Evolutionary conservation across 257 asterid genomes (phyloP).

Genomic region (Avicennia marina): DNA sequence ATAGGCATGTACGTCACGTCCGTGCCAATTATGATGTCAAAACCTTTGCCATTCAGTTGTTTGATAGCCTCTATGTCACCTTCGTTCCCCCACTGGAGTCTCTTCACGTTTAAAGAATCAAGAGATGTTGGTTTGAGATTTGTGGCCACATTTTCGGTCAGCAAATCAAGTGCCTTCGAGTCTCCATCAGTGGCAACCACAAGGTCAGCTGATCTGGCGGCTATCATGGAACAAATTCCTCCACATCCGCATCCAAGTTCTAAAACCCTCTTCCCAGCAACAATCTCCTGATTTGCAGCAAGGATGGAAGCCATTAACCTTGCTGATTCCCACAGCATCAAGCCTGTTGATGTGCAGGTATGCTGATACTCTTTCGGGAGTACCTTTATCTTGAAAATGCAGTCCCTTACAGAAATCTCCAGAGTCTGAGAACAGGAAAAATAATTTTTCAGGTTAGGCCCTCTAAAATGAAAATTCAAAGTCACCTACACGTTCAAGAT

Average conservation of each 20-base stretch:
- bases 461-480: too few species aligned
- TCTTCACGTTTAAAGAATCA: conserved; percentile 31
- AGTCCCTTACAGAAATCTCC: conserved; percentile 42
- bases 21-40: conserved; percentile 82
- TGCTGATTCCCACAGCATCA: conserved; percentile 98
- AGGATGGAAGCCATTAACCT: conserved; percentile 75
- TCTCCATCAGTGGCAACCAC: conserved; percentile 95
- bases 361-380: conserved; percentile 83
- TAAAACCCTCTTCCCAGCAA: conserved; percentile 60
- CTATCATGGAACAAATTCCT: conserved; percentile 87
- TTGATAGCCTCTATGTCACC: conserved; percentile 48
- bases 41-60: conserved; percentile 44
- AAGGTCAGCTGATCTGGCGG: conserved; percentile 55
- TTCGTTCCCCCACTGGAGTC: conserved; percentile 74
- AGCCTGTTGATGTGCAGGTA: conserved; percentile 88
- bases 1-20: conserved; percentile 69
- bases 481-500: too few species aligned
- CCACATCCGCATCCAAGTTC: conserved; percentile 90
- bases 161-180: conserved; percentile 53
- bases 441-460: not conserved
- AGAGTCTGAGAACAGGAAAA: conserved; percentile 33
- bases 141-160: conserved; percentile 49
- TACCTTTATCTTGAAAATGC: conserved; percentile 63
- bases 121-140: conserved; percentile 43
- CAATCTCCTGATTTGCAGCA: conserved; percentile 53